Evolutionary conservation across 2,329 filamentous ascomycete genomes (phyloP).

Genomic region (Pseudogymnoascus sp.): DNA sequence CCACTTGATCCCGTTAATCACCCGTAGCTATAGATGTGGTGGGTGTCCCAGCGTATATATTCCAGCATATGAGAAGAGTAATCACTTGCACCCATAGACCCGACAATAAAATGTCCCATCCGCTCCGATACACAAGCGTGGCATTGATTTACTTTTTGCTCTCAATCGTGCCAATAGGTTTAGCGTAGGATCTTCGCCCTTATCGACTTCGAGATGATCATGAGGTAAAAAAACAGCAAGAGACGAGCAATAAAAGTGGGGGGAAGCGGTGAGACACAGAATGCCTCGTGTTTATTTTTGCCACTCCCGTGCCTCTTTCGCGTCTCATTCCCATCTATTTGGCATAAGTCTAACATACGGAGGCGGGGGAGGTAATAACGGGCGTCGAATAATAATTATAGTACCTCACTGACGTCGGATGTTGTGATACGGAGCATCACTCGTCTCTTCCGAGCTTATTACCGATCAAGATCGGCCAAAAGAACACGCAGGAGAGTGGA

Average conservation of each 20-base stretch:
- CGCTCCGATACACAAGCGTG: not conserved
- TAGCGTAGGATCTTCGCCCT: not conserved
- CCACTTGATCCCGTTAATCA: not conserved
- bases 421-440: not conserved
- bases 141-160: not conserved
- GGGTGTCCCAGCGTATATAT: not conserved
- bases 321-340: not conserved
- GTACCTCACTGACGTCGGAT: not conserved
- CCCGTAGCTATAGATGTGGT: not conserved
- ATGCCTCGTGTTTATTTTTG: not conserved
- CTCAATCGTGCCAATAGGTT: not conserved
- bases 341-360: not conserved
- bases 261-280: not conserved
- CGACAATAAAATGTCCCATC: not conserved
- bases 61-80: not conserved
- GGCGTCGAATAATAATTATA: not conserved
- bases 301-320: not conserved
- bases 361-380: not conserved
- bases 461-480: not conserved
- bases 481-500: not conserved
- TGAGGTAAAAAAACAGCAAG: not conserved
- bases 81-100: not conserved
- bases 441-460: not conserved
- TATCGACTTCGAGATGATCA: not conserved
- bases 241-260: not conserved